Conservation (phyloP, 495 filamentous ascomycete genomes). For the Podospora australis region DNA sequence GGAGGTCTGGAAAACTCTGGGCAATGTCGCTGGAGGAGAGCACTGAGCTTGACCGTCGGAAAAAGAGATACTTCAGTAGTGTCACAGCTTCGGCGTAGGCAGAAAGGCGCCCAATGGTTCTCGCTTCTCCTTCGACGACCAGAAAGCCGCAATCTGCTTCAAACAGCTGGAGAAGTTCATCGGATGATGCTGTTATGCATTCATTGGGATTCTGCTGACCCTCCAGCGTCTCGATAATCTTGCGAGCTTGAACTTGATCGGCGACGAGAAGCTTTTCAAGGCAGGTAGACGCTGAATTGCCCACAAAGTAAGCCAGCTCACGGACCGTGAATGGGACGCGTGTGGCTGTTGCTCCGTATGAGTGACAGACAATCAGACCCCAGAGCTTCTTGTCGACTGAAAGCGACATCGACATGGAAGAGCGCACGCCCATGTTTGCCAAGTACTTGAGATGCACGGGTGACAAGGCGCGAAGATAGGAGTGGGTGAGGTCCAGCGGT, state of each 20-base stretch:
- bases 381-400: constrained; percentile 68
- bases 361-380: constrained; percentile 76
- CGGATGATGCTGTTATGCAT: constrained; percentile 77
- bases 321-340: constrained; percentile 74
- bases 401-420: constrained; percentile 86
- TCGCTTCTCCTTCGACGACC: constrained; percentile 71
- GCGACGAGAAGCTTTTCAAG: constrained; percentile 75
- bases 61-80: constrained; percentile 67
- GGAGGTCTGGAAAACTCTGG: constrained; percentile 66
- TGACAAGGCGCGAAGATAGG: constrained; percentile 74
- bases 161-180: constrained; percentile 72
- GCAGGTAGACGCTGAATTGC: constrained; percentile 69
- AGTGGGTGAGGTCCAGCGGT: constrained; percentile 70
- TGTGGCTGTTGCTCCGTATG: constrained; percentile 63
- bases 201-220: constrained; percentile 69
- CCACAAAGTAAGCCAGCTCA: constrained; percentile 74
- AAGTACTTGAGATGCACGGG: constrained; percentile 78
- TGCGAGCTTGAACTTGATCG: constrained; percentile 62
- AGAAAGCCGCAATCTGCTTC: constrained; percentile 74
- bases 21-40: constrained; percentile 61
- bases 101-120: constrained; percentile 61
- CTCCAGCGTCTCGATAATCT: constrained; percentile 61
- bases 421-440: constrained; percentile 68
- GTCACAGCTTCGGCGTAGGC: constrained; percentile 69
- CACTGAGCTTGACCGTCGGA: constrained; percentile 60